Conservation (phyloP, 805 yeast genomes). For the Metschnikowia cerradonensis region DNA sequence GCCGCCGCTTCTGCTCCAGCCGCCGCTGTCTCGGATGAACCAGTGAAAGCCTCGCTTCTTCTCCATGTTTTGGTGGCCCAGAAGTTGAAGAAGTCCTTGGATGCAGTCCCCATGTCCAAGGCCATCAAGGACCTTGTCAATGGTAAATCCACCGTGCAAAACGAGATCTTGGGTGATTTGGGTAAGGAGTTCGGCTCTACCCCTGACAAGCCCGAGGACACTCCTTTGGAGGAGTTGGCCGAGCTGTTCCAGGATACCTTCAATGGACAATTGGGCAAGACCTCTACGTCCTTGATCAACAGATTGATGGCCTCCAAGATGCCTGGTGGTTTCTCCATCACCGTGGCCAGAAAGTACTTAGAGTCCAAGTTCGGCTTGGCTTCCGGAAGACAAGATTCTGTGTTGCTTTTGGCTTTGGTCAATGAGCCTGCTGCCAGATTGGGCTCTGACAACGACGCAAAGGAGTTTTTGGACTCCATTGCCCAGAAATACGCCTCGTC, state of each 20-base stretch:
- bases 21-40: conserved; percentile 82
- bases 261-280: conserved; percentile 88
- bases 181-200: conserved; percentile 98
- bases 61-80: conserved; percentile 91
- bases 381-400: conserved; percentile 91
- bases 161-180: conserved; percentile 96
- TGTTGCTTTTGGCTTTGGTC: conserved; percentile 75
- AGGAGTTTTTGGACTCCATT: conserved; percentile 75
- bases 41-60: conserved; percentile 77
- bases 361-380: conserved; percentile 91
- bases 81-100: conserved; percentile 87
- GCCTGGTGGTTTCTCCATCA: conserved; percentile 98
- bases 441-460: conserved; percentile 83
- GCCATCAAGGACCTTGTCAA: conserved; percentile 96
- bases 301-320: conserved; percentile 93
- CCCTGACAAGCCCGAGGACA: conserved; percentile 98
- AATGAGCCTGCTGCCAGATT: conserved; percentile 90
- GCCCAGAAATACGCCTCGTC: conserved; percentile 82
- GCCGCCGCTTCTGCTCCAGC: conserved; percentile 73
- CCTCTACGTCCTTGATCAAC: conserved; percentile 81
- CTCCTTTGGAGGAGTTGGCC: conserved; percentile 93
- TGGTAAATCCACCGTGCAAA: conserved; percentile 98
- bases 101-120: conserved; percentile 80
- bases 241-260: conserved; percentile 91
- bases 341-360: conserved; percentile 87